Percentiles rank a stretch among this genome's conserved stretches.
Evolutionary conservation across 768 basidiomycete species (phyloP).

Genomic region (Brasilioporus rufonigricans): DNA sequence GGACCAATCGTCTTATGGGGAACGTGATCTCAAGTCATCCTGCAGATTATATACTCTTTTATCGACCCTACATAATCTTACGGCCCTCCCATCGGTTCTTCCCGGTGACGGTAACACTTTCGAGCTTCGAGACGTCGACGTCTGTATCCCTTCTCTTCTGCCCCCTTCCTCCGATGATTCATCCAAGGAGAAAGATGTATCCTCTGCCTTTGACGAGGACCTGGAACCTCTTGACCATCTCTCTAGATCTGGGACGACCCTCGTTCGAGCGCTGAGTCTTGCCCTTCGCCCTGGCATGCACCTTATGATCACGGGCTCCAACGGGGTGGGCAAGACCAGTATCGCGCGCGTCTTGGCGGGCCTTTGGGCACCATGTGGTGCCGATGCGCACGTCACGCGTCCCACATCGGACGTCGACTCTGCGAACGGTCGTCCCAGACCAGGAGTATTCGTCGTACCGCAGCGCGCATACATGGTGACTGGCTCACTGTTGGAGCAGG

Average conservation of each 20-base stretch:
- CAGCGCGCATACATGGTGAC: conserved; percentile 92
- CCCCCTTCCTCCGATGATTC: background rate
- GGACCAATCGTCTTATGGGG: background rate
- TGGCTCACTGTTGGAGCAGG: conserved; percentile 87
- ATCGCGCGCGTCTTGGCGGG: conserved; percentile 88
- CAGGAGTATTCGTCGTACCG: conserved; percentile 80
- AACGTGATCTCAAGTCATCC: background rate
- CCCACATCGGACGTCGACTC: conserved; percentile 25
- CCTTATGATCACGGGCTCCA: conserved; percentile 90
- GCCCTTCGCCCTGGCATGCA: conserved; percentile 72
- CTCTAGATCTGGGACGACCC: conserved; percentile 33
- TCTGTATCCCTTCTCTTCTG: conserved; percentile 51
- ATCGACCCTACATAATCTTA: conserved; percentile 78
- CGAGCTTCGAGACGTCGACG: conserved; percentile 65
- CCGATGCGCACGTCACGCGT: conserved; percentile 32
- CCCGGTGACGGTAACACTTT: conserved; percentile 42
- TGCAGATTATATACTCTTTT: conserved; percentile 79
- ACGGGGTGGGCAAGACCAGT: conserved; percentile 89
- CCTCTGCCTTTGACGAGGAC: conserved; percentile 12
- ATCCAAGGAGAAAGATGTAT: conserved; percentile 1
- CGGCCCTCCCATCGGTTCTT: conserved; percentile 44
- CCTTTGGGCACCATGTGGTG: conserved; percentile 70
- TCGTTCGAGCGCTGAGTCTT: conserved; percentile 71
- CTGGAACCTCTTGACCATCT: conserved; percentile 13
- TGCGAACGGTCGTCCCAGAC: conserved; percentile 32